Evolutionary conservation across 2,329 filamentous ascomycete species (phyloP).

Genomic region (Sclerotinia trifoliorum): DNA sequence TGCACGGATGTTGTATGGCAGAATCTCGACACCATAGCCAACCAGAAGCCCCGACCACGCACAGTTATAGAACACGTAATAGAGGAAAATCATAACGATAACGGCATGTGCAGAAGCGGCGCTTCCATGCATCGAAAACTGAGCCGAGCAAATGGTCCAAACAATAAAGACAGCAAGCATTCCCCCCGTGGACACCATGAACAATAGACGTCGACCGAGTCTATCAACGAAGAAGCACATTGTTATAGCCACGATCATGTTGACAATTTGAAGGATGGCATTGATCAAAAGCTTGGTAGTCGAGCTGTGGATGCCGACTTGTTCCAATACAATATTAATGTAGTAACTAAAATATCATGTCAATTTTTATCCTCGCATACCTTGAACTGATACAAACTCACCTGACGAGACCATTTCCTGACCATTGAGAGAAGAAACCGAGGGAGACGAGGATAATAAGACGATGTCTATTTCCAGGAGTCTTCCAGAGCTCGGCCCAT

Average conservation of each 20-base stretch:
- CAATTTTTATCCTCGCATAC: not conserved
- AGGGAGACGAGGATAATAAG: constrained; percentile 53
- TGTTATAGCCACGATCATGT: constrained; percentile 31
- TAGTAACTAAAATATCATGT: constrained; percentile 35
- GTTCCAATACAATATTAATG: constrained; percentile 41
- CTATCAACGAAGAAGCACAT: constrained; percentile 39
- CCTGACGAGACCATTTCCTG: constrained; percentile 50
- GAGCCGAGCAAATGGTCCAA: constrained; percentile 36
- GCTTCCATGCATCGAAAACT: constrained; percentile 25
- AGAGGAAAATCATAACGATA: constrained; percentile 51
- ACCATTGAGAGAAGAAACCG: constrained; percentile 58
- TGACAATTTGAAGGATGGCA: constrained; percentile 32
- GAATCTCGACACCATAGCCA: constrained; percentile 35
- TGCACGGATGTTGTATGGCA: constrained; percentile 37
- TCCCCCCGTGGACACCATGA: constrained; percentile 33
- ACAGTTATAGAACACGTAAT: constrained; percentile 46
- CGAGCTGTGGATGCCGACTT: constrained; percentile 42
- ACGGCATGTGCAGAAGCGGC: constrained; percentile 32
- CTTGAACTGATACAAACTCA: not conserved
- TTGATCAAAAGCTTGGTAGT: constrained; percentile 43
- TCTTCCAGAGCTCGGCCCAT: constrained; percentile 50
- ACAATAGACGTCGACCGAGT: constrained; percentile 35
- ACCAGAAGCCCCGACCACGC: constrained; percentile 36
- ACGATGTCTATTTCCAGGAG: constrained; percentile 54
- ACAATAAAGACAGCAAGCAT: constrained; percentile 38